Percentiles rank a stretch among this genome's conserved stretches.
These are phyloP conservation scores for Tetracladium maxilliforme DNA, from an alignment of 2,329 filamentous ascomycete genomes.

Conservation along the genomic window DNA sequence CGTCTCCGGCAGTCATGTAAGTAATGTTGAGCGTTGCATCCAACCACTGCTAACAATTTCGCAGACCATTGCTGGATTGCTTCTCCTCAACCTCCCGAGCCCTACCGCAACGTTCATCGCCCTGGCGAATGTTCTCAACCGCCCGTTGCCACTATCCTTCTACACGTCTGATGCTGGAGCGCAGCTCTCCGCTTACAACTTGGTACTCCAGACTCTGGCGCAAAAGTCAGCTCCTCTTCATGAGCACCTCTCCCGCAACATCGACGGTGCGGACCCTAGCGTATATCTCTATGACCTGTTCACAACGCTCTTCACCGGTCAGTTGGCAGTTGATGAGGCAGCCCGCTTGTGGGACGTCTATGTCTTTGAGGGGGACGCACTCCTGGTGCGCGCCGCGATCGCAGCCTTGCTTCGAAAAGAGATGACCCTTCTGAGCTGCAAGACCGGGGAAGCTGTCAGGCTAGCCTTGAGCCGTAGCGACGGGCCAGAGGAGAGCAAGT, in stretches of 20 bases:
- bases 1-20: slow-evolving; percentile 57
- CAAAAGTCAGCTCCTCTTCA: slow-evolving; percentile 51
- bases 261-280: slow-evolving; percentile 25
- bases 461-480: too few relatives aligned
- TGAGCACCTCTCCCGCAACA: slow-evolving; percentile 36
- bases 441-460: too few relatives aligned
- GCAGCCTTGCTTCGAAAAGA: too few relatives aligned
- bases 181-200: slow-evolving; percentile 52
- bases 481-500: too few relatives aligned
- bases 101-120: slow-evolving; percentile 52
- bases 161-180: slow-evolving; percentile 56
- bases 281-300: slow-evolving; percentile 46
- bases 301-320: slow-evolving; percentile 45
- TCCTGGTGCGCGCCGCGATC: slow-evolving; percentile 56
- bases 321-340: slow-evolving; percentile 53
- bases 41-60: slow-evolving; percentile 7
- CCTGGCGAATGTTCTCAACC: slow-evolving; percentile 65
- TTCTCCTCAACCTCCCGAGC: slow-evolving; percentile 55
- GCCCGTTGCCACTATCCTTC: slow-evolving; percentile 61
- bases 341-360: slow-evolving; percentile 70
- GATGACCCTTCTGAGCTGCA: too few relatives aligned
- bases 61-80: slow-evolving; percentile 56
- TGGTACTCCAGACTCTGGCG: slow-evolving; percentile 51
- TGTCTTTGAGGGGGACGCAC: slow-evolving; percentile 64
- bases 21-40: slow-evolving; percentile 15